Evolutionary conservation across 352 stramenopile genomes (phyloP), one percentile per base, ranked within the genome.

Genomic region (Globisporangium splendens): DNA sequence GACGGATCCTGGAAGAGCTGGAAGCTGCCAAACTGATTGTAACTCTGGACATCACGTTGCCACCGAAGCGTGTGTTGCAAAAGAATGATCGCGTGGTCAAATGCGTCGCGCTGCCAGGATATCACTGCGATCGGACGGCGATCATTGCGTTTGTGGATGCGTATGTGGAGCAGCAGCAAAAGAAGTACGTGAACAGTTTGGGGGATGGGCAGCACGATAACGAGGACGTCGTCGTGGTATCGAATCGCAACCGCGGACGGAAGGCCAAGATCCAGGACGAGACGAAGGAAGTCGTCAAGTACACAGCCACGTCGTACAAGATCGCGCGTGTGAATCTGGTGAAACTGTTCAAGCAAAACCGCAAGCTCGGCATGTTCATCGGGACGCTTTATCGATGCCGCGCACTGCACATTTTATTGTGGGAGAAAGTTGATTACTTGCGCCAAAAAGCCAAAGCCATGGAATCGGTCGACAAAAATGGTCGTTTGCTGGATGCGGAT

Each of bases 311-410:
- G 6, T 88, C 80, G 38, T 93, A 89, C 64, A 89, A 89, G 56
- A 38, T 78, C 13, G 75, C 79, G 20, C 79, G 83, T 6, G 61
- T 85, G 54, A 69, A 86, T 17, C 54, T 89, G 21, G 69, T 68
- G 6, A 81, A 78, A 44, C 60, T 87, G 2, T 73, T 82, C 56
- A 89, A 89, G 57, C 85, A 94, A 72, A 76, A 69, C 20, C 78
- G 82, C n/a, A 66, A 73, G 15, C 66, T 94, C 12, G 85, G 85
- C 10, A 86, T 85, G 67, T 82, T 81, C 62, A 88, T 89, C 22
- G 85, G 85, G 0, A 78, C 85, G 43, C 65, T 92, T 59, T 90
- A 83, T 49, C 83, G 85, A 15, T 88, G 75, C 51, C 76, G 72
- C 18, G 66, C 69, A 3, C 72, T 94, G 28, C 85, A 94, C 46